Evolutionary conservation across 2,329 filamentous ascomycete genomes (phyloP), one percentile per base, ranked within the genome.

Genomic region (Epichloe uncinata): DNA sequence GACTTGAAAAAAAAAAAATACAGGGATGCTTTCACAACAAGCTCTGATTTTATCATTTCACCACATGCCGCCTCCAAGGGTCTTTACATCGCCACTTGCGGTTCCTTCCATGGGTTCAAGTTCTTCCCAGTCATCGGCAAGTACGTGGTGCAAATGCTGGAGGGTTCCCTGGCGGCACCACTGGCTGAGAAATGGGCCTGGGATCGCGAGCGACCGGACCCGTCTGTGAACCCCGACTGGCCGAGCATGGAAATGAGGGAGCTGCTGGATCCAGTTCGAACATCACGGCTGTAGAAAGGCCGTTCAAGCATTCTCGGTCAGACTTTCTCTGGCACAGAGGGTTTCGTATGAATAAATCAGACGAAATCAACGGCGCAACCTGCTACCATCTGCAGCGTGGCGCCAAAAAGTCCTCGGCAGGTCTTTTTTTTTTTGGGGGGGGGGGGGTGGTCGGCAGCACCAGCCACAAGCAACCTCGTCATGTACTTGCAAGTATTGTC

Each of bases 41-140:
- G 69, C 58, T 69, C 71, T 20, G 79, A 84, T 58, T 82, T 81
- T 56, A 73, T 85, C 53, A 76, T 85, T 56, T 77, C 77, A 5
- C 77, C 78, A 0, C 73, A 82, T 55, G 52, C 71, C 0, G 69
- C 66, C 34, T 74, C 58, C 18, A 60, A 60, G 45, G 78, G 78
- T 20, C 64, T 85, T 0, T 84, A 76, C 56, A 58, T 86, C 2
- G 81, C 80, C 0, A 78, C 78, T 0, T 80, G 79, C 12, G 81
- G 81, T 6, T 83, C 79, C 0, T 82, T 84, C 56, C 81, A 85
- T 62, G 75, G 78, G 15, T 84, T 73, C 69, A 84, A 85, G 62
- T 84, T 85, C 62, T 72, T 85, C 51, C 81, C 81, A 0, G 73
- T 77, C 3, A 73, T 83, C 26, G 81, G 82, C 4, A 76, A 74